Conservation (phyloP, 441 rosid genomes). For the Populus hybrid region DNA sequence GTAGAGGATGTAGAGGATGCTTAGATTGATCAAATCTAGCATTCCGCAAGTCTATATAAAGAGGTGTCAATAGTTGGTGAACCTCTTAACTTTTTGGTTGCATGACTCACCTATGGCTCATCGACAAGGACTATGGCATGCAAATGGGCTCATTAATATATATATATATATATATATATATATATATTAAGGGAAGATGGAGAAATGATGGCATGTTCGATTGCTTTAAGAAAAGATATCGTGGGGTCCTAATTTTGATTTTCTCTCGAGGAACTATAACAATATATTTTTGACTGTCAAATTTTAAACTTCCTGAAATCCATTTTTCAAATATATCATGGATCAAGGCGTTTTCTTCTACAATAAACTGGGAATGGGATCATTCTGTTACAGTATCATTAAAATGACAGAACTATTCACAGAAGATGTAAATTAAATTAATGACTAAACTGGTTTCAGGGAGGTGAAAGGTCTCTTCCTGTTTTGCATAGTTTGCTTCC, state of each 20-base stretch:
- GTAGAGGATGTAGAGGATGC: slow-evolving; percentile 11
- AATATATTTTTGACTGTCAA: neutral
- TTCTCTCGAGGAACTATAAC: neutral
- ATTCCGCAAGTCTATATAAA: slow-evolving; percentile 23
- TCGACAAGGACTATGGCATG: slow-evolving; percentile 20
- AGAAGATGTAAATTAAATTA: no score
- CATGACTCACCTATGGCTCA: slow-evolving; percentile 45
- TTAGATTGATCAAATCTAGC: slow-evolving; percentile 18
- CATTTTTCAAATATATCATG: no score
- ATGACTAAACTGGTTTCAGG: no score
- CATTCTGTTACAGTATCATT: neutral
- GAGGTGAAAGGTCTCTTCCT: neutral
- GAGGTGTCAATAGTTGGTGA: slow-evolving; percentile 23
- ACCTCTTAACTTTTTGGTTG: slow-evolving; percentile 12
- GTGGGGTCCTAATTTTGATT: slow-evolving; percentile 3
- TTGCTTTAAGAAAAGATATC: slow-evolving; percentile 22
- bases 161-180: neutral
- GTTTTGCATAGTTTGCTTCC: neutral
- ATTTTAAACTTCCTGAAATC: neutral
- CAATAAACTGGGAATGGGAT: neutral
- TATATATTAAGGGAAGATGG: slow-evolving; percentile 4
- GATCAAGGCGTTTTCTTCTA: neutral
- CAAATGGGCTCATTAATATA: slow-evolving; percentile 6
- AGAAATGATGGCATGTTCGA: slow-evolving; percentile 15
- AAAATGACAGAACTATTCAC: no score